Evolutionary conservation across 257 asterid genomes (phyloP).

Genomic region (Datura wrightii): DNA sequence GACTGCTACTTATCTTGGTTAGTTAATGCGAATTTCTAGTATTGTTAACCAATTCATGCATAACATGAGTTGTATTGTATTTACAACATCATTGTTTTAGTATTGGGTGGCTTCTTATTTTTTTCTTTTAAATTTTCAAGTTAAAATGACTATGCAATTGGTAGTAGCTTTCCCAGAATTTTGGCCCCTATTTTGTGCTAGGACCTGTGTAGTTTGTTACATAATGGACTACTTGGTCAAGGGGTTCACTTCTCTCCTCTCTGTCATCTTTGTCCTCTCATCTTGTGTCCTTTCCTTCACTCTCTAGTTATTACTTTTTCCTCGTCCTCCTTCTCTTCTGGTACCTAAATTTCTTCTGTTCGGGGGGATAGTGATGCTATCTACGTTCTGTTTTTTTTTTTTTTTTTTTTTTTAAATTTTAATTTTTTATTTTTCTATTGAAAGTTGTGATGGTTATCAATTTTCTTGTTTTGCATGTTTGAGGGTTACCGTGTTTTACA

Average conservation of each 20-base stretch:
- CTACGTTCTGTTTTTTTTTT: not conserved
- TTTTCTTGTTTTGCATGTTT: conserved; percentile 18
- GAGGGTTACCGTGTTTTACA: not conserved
- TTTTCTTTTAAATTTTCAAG: too few species aligned
- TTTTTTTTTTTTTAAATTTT: too few species aligned
- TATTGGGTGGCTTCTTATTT: not conserved
- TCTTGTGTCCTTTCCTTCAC: not conserved
- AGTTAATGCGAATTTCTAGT: not conserved
- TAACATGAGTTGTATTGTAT: too few species aligned
- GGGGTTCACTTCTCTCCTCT: conserved; percentile 11
- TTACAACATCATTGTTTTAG: not conserved
- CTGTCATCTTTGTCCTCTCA: not conserved
- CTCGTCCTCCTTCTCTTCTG: too few species aligned
- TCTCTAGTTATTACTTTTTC: not conserved
- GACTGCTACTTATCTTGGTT: conserved; percentile 24
- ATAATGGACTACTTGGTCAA: conserved; percentile 6
- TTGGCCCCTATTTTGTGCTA: not conserved
- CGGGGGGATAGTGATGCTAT: not conserved
- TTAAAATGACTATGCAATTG: not conserved
- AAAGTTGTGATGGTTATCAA: not conserved
- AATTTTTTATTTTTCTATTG: not conserved
- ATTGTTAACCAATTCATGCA: not conserved
- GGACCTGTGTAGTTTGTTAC: not conserved
- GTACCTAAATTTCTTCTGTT: not conserved
- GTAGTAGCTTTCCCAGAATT: not conserved